Evolutionary conservation across 352 stramenopile species (phyloP), one percentile per base, ranked within the genome.

Genomic region (Blastocystis sp.): DNA sequence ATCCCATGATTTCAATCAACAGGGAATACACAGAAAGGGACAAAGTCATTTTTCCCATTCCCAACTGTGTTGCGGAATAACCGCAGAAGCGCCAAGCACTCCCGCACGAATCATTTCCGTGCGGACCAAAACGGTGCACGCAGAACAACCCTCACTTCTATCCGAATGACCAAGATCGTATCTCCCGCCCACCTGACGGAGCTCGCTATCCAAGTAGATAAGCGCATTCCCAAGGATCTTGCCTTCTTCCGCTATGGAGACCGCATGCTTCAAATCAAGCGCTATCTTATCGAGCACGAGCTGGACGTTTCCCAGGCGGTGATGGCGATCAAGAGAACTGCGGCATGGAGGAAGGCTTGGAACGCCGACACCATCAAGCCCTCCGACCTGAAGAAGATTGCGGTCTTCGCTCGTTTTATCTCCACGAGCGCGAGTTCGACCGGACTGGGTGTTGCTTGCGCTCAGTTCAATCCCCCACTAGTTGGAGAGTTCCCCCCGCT

Each of bases 211-310:
- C 28, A 64, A 23, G 70, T 80, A 14, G 70, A 80, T 28, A 43
- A 28, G 34, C 28, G 28, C n/a, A 19, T 80, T 64, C 60, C 70
- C 23, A 28, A 41, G 40, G 70, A 80, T 67, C 60, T 80, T 5
- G 17, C 17, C 0, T 80, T 80, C 41, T 80, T 80, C n/a, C 52
- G 60, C 53, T 80, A 65, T 64, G 70, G 70, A 19, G 41, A 80
- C 41, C 70, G 70, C 21, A 41, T 64, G 40, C n/a, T 67, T 23
- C 70, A 80, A 38, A 80, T 80, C 41, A 80, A 80, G 60, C 40
- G 70, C 17, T 80, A 80, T 80, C 40, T 80, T 21, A 61, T 80
- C 28, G 70, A 80, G 40, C 19, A 80, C 40, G 70, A 80, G 38
- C 34, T 80, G 19, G 60, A 80, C 41, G 40, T 80, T 4, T 43